phyloP scores from a whole-genome alignment of 2,329 filamentous ascomycete species.

The Colletotrichum cereale region DNA sequence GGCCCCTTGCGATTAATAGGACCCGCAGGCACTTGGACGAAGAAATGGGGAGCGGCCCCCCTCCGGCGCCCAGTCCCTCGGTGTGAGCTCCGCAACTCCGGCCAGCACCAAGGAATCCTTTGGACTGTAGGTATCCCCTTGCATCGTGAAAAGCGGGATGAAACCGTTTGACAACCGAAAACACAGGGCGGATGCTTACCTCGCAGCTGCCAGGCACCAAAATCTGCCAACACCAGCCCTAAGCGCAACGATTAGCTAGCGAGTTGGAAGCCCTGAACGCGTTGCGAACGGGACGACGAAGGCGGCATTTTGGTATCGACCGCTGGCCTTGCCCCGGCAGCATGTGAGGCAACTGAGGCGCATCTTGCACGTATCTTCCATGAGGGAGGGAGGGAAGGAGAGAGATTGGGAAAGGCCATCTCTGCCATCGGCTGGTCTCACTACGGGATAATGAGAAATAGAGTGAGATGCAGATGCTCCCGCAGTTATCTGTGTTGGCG shows the following conservation, averaged over 20 bases:
- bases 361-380: background rate
- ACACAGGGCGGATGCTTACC: background rate
- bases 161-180: background rate
- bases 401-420: background rate
- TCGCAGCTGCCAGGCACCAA: background rate
- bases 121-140: background rate
- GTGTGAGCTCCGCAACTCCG: conserved; percentile 2
- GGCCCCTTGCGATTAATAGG: conserved; percentile 1
- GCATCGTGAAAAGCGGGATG: background rate
- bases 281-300: no score
- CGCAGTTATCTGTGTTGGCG: background rate
- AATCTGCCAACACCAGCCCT: background rate
- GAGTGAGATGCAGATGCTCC: background rate
- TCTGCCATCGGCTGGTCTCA: background rate
- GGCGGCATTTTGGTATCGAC: no score
- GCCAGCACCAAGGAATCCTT: background rate
- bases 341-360: background rate
- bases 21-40: background rate
- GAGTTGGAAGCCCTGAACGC: background rate
- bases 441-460: background rate
- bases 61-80: background rate
- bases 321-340: background rate
- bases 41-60: background rate
- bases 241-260: background rate
- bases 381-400: no score